phyloP scores from a whole-genome alignment of 2,329 filamentous ascomycete species.

The Penicillium brasilianum region DNA sequence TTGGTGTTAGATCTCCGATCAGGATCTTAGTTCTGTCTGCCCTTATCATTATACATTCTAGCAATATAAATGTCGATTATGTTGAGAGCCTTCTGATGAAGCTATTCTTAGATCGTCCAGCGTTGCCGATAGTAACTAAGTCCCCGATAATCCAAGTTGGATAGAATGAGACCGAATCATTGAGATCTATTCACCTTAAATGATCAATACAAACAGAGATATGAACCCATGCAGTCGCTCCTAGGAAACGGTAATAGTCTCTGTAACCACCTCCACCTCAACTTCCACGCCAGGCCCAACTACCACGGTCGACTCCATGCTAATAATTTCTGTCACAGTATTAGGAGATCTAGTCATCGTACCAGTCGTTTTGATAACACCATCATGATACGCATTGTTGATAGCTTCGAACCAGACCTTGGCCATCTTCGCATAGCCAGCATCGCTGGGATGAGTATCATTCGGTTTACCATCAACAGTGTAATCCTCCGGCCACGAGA shows the following conservation, averaged over 20 bases:
- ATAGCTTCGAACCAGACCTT: conserved; percentile 18
- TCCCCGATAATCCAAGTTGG: background rate
- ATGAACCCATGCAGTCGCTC: background rate
- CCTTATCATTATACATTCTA: background rate
- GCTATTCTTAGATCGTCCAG: background rate
- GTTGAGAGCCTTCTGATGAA: background rate
- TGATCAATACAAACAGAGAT: background rate
- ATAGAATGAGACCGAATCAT: background rate
- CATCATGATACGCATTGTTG: conserved; percentile 24
- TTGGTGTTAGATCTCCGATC: background rate
- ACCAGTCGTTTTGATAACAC: background rate
- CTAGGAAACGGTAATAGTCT: background rate
- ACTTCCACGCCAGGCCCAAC: background rate
- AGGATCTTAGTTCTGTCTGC: background rate
- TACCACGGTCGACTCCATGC: background rate
- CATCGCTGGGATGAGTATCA: conserved; percentile 18
- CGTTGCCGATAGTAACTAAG: background rate
- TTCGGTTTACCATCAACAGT: conserved; percentile 14
- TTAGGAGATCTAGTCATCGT: background rate
- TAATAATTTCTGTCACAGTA: background rate
- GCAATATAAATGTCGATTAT: background rate
- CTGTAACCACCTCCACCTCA: background rate
- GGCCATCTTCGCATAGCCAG: conserved; percentile 22
- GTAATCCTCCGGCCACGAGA: conserved; percentile 20
- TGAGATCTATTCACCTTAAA: background rate